These are phyloP conservation scores for Exophiala sp. DNA, from an alignment of 2,329 filamentous ascomycete genomes.

Conservation along the genomic window DNA sequence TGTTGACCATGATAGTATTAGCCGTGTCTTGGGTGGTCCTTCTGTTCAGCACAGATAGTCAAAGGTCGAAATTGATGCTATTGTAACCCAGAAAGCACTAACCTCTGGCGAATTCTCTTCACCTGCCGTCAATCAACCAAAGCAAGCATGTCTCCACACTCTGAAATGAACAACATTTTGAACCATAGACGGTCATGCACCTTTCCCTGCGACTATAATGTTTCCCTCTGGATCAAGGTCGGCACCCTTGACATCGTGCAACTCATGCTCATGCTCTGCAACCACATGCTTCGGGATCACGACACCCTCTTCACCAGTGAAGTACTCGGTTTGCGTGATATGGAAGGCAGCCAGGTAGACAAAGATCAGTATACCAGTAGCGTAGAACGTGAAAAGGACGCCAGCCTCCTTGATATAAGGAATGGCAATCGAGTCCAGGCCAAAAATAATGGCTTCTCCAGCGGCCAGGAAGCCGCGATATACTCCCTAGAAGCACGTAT, in stretches of 20 bases:
- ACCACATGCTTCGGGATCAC: conserved; percentile 8
- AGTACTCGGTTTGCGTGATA: conserved; percentile 9
- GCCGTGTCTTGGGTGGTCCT: no score
- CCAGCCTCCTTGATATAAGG: conserved; percentile 8
- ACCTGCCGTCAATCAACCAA: no score
- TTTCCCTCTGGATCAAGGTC: background rate
- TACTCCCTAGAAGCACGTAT: background rate
- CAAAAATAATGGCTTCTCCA: conserved; percentile 9
- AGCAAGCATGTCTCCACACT: no score
- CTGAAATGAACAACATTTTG: background rate
- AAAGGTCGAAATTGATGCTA: no score
- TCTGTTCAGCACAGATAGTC: no score
- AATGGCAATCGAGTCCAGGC: conserved; percentile 4
- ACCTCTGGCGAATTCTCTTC: no score
- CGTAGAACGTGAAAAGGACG: conserved; percentile 4
- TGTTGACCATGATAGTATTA: no score
- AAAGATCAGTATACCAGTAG: background rate
- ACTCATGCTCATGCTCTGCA: conserved; percentile 2
- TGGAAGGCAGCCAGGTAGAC: conserved; percentile 5
- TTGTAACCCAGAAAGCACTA: no score
- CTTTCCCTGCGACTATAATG: background rate
- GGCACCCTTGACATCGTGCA: background rate
- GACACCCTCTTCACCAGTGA: conserved; percentile 7
- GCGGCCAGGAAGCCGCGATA: conserved; percentile 7
- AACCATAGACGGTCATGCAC: background rate